Base-by-base conservation (phyloP, 2,329 filamentous ascomycete genomes). In the Neofusicoccum sp. region DNA sequence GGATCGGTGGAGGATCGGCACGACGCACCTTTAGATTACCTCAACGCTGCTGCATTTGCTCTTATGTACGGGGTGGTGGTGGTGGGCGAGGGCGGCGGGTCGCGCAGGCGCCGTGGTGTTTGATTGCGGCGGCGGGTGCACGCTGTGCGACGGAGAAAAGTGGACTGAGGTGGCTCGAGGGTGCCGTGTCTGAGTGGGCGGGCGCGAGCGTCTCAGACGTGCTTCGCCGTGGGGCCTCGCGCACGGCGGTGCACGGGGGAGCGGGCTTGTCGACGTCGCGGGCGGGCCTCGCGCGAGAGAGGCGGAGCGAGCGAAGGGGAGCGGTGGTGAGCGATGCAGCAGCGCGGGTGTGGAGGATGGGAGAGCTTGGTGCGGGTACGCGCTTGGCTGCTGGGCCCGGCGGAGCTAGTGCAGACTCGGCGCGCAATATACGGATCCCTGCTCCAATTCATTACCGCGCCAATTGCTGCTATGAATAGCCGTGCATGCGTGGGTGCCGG, bases 1-100 rank as follows among this genome's bases (percentile, higher is more conserved):
- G 49, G 50, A 56, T 58, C 50, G 61, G 52, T 49, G 61, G 61
- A 58, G 36, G 61, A 63, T 56, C 61, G 61, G 52, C 61, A 44
- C 50, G 44, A 73, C 70, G 62, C 70, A 74, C 73, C 70, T 68
- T 69, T 65, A 67, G 66, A 65, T 65, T 63, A 67, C 66, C 54
- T 74, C 70, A 74, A 70, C 65, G 64, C 64, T 62, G 65, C 70
- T 69, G 73, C 74, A 76, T 77, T 69, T 70, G 71, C 64, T 62
- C 63, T 48, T 62, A 61, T 65, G 54, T 56, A 45, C 50, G 56
- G 47, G 22, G 29, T 22, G 45, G 22, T 22, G 43, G 49, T 43
- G 60, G 56, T 31, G 61, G 61, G 41, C 33, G 41, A 59, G 41
- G 50, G 31, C 33, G 45, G 45, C 56, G 54, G 47, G 56, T 61